Percentiles rank a stretch among this genome's conserved stretches.
Evolutionary conservation across 2,329 filamentous ascomycete genomes (phyloP).

Genomic region (Knufia petricola): DNA sequence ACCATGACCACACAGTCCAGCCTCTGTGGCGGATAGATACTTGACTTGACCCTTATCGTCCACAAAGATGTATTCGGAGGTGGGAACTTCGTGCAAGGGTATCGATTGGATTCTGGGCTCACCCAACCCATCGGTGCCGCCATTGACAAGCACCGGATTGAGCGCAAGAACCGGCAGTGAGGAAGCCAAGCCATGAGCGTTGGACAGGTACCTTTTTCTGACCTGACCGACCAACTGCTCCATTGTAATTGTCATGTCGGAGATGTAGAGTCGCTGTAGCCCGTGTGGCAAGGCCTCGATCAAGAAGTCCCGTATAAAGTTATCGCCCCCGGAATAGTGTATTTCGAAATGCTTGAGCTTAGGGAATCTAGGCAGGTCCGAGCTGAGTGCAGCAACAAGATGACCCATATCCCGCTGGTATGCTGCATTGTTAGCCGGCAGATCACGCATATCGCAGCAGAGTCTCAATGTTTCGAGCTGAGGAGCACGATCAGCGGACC

Average conservation of each 20-base stretch:
- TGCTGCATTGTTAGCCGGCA: not conserved
- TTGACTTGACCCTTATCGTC: not conserved
- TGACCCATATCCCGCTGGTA: constrained; percentile 2
- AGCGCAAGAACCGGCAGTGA: not conserved
- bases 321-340: constrained; percentile 13
- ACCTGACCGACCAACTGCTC: not conserved
- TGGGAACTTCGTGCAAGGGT: not conserved
- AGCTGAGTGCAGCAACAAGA: constrained; percentile 13
- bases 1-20: not conserved
- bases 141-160: not conserved
- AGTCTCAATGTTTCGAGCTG: constrained; percentile 12
- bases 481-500: not conserved
- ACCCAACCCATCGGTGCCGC: not conserved
- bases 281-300: constrained; percentile 13
- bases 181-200: not conserved
- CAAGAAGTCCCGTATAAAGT: constrained; percentile 12
- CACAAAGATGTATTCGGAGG: not conserved
- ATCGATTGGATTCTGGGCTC: not conserved
- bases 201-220: constrained; percentile 3
- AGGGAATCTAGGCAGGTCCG: constrained; percentile 8
- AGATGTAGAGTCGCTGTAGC: constrained; percentile 14
- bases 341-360: constrained; percentile 16
- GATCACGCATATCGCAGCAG: constrained; percentile 11
- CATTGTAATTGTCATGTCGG: constrained; percentile 7
- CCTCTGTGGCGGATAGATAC: not conserved